phyloP scores from a whole-genome alignment of 176 grass and related monocot species.

The Bolboschoenus planiculmis region DNA sequence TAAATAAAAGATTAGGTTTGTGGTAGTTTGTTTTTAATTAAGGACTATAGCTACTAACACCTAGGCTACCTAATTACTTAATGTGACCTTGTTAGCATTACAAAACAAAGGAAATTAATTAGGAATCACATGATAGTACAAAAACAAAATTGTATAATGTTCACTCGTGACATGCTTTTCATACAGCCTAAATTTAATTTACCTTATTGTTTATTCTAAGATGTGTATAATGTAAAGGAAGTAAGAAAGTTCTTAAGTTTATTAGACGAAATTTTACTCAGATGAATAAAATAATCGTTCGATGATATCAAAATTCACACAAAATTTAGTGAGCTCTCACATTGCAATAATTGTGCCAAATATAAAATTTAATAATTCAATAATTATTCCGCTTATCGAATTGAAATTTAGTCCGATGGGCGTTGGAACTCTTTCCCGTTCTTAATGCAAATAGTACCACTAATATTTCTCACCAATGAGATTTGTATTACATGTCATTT shows the following conservation, averaged over 20 bases:
- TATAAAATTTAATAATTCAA: no score
- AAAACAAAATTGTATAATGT: not conserved
- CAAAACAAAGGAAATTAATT: not conserved
- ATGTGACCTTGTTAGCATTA: not conserved
- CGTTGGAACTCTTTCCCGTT: no score
- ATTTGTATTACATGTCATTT: not conserved
- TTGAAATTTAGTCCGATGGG: no score
- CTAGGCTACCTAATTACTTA: not conserved
- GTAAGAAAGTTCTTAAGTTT: no score
- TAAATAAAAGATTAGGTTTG: not conserved
- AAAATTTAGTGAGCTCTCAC: no score
- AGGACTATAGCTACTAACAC: not conserved
- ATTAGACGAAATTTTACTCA: no score
- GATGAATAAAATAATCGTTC: no score
- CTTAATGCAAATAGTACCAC: not conserved
- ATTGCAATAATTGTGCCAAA: no score
- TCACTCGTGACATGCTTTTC: not conserved
- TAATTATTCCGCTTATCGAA: no score
- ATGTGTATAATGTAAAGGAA: no score
- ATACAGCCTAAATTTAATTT: not conserved
- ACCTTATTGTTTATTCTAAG: no score
- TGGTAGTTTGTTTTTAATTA: not conserved
- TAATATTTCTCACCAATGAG: not conserved
- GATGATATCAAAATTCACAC: no score
- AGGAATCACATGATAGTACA: not conserved